These are phyloP conservation scores for Cladophialophora bantiana DNA, from an alignment of 2,329 filamentous ascomycete genomes.

Conservation along the genomic window DNA sequence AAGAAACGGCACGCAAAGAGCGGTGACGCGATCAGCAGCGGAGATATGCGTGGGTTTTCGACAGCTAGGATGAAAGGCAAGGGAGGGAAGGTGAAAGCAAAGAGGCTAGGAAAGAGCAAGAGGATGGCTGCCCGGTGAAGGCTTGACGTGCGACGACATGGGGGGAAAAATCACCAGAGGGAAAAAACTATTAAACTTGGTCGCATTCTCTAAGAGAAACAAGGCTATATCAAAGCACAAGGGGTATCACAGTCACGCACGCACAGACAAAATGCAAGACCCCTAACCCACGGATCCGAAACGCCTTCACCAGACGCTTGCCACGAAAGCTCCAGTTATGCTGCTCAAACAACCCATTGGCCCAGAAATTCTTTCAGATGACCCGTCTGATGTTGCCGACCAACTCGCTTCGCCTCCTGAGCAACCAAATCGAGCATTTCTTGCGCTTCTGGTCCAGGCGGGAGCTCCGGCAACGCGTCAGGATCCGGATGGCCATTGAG, in stretches of 20 bases:
- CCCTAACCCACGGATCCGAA: constrained; percentile 9
- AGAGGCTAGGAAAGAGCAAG: constrained; percentile 61
- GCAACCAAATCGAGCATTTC: constrained; percentile 40
- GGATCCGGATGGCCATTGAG: constrained; percentile 39
- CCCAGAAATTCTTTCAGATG: constrained; percentile 40
- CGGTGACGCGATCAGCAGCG: constrained; percentile 81
- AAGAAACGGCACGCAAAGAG: constrained; percentile 94
- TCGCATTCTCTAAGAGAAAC: background rate
- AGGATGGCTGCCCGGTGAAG: constrained; percentile 46
- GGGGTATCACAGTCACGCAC: constrained; percentile 36
- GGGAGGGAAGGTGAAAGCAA: constrained; percentile 38
- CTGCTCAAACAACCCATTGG: constrained; percentile 31
- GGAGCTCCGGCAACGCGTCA: constrained; percentile 37
- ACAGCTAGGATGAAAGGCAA: constrained; percentile 75
- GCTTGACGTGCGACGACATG: background rate
- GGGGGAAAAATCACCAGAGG: background rate
- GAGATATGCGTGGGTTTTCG: constrained; percentile 81
- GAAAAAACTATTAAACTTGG: background rate
- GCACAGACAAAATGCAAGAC: constrained; percentile 15
- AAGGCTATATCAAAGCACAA: constrained; percentile 1
- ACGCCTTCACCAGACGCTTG: constrained; percentile 9
- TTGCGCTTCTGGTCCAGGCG: constrained; percentile 39
- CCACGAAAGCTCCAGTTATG: background rate
- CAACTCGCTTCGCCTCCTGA: constrained; percentile 39
- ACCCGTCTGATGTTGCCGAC: constrained; percentile 38